Evolutionary conservation across 257 asterid genomes (phyloP).

Genomic region (Agastache rugosa): DNA sequence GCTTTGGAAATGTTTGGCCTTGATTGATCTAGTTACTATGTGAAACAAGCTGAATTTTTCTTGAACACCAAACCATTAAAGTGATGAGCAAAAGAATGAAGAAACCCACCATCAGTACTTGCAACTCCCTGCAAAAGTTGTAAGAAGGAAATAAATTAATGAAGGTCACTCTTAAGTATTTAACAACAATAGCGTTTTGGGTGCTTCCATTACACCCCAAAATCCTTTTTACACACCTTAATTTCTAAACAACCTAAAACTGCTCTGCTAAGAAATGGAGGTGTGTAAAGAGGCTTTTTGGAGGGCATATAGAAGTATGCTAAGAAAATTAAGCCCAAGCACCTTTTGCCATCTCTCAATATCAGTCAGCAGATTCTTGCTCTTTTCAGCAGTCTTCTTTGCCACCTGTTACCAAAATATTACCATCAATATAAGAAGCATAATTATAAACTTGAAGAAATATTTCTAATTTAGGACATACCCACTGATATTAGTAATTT

Average conservation of each 20-base stretch:
- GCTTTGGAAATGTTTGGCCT: conserved; percentile 24
- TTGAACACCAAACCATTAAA: conserved; percentile 2
- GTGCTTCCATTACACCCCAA: neutral
- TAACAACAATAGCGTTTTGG: conserved; percentile 6
- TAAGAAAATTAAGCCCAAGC: neutral
- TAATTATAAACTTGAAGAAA: neutral
- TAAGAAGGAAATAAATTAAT: conserved; percentile 37
- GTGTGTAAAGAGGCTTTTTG: neutral
- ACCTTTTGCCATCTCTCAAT: conserved; percentile 98
- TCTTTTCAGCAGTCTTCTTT: conserved; percentile 88
- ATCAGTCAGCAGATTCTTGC: conserved; percentile 87
- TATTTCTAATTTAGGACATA: neutral
- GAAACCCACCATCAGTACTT: conserved; percentile 78
- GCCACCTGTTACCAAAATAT: conserved; percentile 67
- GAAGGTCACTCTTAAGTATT: conserved; percentile 28
- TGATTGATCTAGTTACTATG: neutral
- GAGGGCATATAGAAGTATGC: too few species aligned
- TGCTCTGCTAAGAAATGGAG: neutral
- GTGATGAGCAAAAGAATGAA: conserved; percentile 20
- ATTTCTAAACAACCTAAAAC: neutral
- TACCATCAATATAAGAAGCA: conserved; percentile 1
- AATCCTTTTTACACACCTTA: neutral
- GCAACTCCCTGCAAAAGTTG: conserved; percentile 88
- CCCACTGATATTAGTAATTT: neutral
- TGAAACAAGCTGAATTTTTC: conserved; percentile 2